These are phyloP conservation scores for Daldinia sp. DNA, from an alignment of 2,329 filamentous ascomycete genomes.

Conservation along the genomic window DNA sequence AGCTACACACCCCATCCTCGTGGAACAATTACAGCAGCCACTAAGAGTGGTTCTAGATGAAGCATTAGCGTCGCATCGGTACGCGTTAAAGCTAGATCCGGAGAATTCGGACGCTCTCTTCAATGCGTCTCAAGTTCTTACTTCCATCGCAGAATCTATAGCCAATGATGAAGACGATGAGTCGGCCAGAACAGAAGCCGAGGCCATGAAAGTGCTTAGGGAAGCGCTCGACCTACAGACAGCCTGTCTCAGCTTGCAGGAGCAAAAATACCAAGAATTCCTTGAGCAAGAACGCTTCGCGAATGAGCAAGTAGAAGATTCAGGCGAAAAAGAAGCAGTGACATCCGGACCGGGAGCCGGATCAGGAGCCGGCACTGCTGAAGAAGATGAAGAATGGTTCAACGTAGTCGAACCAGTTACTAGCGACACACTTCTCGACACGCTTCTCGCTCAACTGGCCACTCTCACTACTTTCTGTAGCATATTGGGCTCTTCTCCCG, in stretches of 20 bases:
- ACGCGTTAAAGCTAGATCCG: constrained; percentile 65
- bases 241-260: constrained; percentile 61
- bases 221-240: constrained; percentile 43
- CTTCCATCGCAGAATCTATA: constrained; percentile 68
- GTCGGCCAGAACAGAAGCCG: constrained; percentile 45
- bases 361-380: constrained; percentile 36
- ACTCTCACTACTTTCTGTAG: constrained; percentile 61
- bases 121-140: constrained; percentile 75
- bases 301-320: constrained; percentile 44
- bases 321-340: constrained; percentile 5
- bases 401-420: constrained; percentile 73
- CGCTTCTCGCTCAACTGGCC: constrained; percentile 69
- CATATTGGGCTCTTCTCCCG: constrained; percentile 53
- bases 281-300: constrained; percentile 46
- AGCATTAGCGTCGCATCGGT: constrained; percentile 69
- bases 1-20: constrained; percentile 70
- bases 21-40: constrained; percentile 63
- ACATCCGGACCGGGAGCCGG: constrained; percentile 12
- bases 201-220: constrained; percentile 51
- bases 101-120: constrained; percentile 74
- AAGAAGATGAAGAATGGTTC: constrained; percentile 64
- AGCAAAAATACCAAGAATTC: constrained; percentile 47
- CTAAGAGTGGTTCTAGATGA: constrained; percentile 64
- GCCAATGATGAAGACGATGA: constrained; percentile 62
- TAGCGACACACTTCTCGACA: constrained; percentile 71